phyloP scores from a whole-genome alignment of 2,329 filamentous ascomycete species.

The Waltergamsia citrina region DNA sequence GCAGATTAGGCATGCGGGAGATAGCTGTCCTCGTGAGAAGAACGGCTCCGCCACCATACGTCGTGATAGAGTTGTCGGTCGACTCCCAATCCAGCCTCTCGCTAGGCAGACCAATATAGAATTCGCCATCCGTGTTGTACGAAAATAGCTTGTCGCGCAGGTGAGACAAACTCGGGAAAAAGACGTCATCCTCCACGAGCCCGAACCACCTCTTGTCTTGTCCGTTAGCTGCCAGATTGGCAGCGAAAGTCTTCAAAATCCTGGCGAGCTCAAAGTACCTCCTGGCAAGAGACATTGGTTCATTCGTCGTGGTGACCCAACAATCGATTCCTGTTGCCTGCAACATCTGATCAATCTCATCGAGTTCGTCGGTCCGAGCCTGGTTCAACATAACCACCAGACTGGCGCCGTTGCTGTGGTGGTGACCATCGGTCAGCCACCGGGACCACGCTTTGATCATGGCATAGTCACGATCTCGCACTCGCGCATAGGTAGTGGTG shows the following conservation, averaged over 20 bases:
- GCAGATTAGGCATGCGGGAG: slow-evolving; percentile 19
- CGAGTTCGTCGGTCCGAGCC: slow-evolving; percentile 20
- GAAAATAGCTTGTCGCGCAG: slow-evolving; percentile 26
- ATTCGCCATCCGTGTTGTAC: slow-evolving; percentile 19
- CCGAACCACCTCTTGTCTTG: slow-evolving; percentile 29
- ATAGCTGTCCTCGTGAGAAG: slow-evolving; percentile 28
- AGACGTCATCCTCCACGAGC: slow-evolving; percentile 35
- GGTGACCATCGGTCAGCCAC: slow-evolving; percentile 32
- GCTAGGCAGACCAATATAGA: slow-evolving; percentile 33
- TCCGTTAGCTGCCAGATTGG: slow-evolving; percentile 22
- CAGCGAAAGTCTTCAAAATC: slow-evolving; percentile 20
- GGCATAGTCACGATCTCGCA: slow-evolving; percentile 26
- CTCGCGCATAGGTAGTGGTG: slow-evolving; percentile 30
- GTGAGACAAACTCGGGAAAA: slow-evolving; percentile 30
- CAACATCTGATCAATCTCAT: slow-evolving; percentile 19
- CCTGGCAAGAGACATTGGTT: slow-evolving; percentile 18
- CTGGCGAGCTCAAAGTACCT: slow-evolving; percentile 28
- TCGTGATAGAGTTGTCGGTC: slow-evolving; percentile 23
- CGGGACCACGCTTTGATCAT: slow-evolving; percentile 32
- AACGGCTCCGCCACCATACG: slow-evolving; percentile 33
- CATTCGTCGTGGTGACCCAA: slow-evolving; percentile 20
- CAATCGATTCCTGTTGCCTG: slow-evolving; percentile 27
- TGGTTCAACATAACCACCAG: slow-evolving; percentile 31
- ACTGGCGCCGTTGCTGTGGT: slow-evolving; percentile 30
- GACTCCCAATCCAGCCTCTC: slow-evolving; percentile 31